Percentiles rank a stretch among this genome's conserved stretches.
These are phyloP conservation scores for Reutealis trisperma DNA, from an alignment of 345 rosid genomes.

Conservation along the genomic window DNA sequence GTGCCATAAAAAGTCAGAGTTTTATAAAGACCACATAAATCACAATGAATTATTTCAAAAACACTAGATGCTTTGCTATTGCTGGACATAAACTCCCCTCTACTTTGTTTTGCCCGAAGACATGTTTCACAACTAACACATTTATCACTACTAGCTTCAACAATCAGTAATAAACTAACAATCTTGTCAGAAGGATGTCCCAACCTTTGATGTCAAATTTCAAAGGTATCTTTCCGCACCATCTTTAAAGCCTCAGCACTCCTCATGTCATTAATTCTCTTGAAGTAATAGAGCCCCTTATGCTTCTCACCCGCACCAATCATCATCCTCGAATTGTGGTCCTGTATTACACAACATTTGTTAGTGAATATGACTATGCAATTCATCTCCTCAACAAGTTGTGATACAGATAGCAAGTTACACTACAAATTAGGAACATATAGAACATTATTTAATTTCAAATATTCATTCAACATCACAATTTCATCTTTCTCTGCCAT, in stretches of 20 bases:
- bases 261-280: no score
- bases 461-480: background rate
- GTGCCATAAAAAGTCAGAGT: background rate
- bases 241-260: no score
- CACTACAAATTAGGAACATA: background rate
- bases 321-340: constrained; percentile 20
- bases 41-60: constrained; percentile 9
- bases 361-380: background rate
- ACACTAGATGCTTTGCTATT: constrained; percentile 5
- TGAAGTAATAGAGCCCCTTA: constrained; percentile 4
- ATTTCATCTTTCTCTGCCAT: constrained; percentile 2
- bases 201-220: background rate
- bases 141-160: background rate
- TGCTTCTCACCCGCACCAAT: background rate
- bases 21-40: constrained; percentile 6
- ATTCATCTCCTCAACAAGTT: background rate
- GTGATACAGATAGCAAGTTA: no score
- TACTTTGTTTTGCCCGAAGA: constrained; percentile 20
- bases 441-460: background rate
- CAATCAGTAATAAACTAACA: background rate
- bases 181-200: constrained; percentile 5
- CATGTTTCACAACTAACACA: constrained; percentile 28
- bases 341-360: constrained; percentile 22
- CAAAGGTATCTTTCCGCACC: no score
- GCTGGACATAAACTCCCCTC: background rate